Evolutionary conservation across 2,329 filamentous ascomycete genomes (phyloP), one percentile per base, ranked within the genome.

Genomic region (Trichoderma endophyticum): DNA sequence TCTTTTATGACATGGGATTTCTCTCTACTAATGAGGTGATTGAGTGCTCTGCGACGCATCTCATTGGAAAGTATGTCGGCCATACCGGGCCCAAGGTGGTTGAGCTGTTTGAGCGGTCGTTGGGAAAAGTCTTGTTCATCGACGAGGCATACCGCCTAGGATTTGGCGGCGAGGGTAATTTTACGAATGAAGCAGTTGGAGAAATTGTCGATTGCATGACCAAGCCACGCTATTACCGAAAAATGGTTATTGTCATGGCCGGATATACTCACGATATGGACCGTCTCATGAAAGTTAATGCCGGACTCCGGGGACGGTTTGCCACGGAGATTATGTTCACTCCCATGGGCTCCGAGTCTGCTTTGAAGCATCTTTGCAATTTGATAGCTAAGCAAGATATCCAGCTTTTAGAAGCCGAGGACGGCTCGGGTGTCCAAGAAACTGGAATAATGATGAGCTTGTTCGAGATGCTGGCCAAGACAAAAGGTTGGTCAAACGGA

Each of bases 221-320:
- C 8, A 73, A 72, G 26, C 56, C 69, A 4, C 59, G 39, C 9
- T 73, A 72, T 30, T 4, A 61, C n/a, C 30, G 56, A n/a, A 73
- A 73, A 24, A 62, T 74, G 51, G 65, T 74, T 11, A 70, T 73
- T 14, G 56, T 74, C 4, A 43, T 74, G 9, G 69, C 73, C 3
- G 73, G 73, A 14, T 74, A 73, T 18, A 57, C 48, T 2, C 21
- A 63, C 2, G 72, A 73, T 15, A 72, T 74, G 28, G 54, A 73
- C 26, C 14, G 3, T 18, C 56, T 69, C n/a, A n/a, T 69, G 32
- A 48, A 30, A 3, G 30, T 14, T 0, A 69, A 69, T 39, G 21
- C 24, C 1, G 54, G 65, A 5, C 36, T 69, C 3, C 26, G 28
- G 5, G 54, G 65, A 14, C 54, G 65, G 4, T 69, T 69, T 12